Conservation (phyloP, 202 grass and related monocot species). For the Digitaria exilis region DNA sequence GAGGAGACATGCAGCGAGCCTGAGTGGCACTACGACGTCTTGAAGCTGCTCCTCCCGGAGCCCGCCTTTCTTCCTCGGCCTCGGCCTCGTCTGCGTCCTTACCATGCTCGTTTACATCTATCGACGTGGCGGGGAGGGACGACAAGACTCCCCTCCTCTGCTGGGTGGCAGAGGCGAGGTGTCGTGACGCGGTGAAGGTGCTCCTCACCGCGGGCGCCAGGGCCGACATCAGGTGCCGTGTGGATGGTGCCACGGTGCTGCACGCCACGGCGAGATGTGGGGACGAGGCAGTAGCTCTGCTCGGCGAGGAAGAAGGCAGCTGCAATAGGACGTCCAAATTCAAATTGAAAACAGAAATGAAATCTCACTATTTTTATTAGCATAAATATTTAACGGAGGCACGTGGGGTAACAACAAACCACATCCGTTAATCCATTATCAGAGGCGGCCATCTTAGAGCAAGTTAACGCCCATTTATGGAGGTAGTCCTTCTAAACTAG, state of each 20-base stretch:
- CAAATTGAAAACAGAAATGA: no score
- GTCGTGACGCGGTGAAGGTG: slow-evolving; percentile 43
- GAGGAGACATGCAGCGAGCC: no score
- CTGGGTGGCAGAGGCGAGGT: slow-evolving; percentile 43
- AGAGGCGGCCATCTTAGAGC: no score
- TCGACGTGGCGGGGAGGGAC: slow-evolving; percentile 55
- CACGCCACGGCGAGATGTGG: slow-evolving; percentile 56
- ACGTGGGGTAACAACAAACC: no score
- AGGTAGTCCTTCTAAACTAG: no score
- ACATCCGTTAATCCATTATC: no score
- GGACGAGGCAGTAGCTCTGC: slow-evolving; percentile 50
- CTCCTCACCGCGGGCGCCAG: slow-evolving; percentile 52
- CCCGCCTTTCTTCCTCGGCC: not conserved
- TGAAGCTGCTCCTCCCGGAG: slow-evolving; percentile 61
- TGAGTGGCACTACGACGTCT: slow-evolving; percentile 49
- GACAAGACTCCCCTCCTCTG: slow-evolving; percentile 58
- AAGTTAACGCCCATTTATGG: no score
- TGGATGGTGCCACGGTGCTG: slow-evolving; percentile 47
- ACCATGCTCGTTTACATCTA: slow-evolving; percentile 21
- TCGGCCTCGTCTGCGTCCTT: slow-evolving; percentile 32
- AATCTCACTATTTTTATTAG: no score
- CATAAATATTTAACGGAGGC: no score
- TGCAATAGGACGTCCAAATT: no score
- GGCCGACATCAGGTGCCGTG: slow-evolving; percentile 45
- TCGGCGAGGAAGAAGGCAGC: no score